Evolutionary conservation across 2,329 filamentous ascomycete genomes (phyloP), one percentile per base, ranked within the genome.

Genomic region (Diaporthe batatas): DNA sequence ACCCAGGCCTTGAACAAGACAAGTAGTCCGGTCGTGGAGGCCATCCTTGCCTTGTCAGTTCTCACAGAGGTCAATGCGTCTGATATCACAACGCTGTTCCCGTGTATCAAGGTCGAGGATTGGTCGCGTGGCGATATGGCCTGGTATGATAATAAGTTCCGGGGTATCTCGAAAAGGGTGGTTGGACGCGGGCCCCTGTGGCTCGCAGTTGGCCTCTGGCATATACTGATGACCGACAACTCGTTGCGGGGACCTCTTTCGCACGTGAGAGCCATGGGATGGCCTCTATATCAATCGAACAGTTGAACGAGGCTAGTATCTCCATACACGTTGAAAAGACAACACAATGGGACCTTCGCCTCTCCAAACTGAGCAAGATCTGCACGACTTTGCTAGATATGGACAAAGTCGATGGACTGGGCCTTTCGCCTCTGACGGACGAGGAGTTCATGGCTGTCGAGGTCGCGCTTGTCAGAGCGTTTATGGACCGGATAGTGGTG

Each of bases 61-160:
- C 51, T 54, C 51, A 54, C 25, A 14, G 51, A 54, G 6, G 1
- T 23, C n/a, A 1, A 3, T 14, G 4, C 1, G 25, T 8, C 0
- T 3, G n/a, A 32, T 21, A 5, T 18, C 12, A 6, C 5, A 16
- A 18, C 51, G 16, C 6, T 6, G 8, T 18, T 18, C 14, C 1
- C 3, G 2, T 5, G 0, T 1, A 3, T 53, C n/a, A 16, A 2
- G 6, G 7, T 18, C 1, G 3, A 32, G 25, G 6, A 7, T 12
- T 6, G 6, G 14, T 1, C 29, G 21, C 25, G 5, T 8, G 2
- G 1, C 0, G 1, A 25, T 6, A 29, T 5, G 25, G 5, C 2
- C 5, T 54, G 51, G 51, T 54, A 32, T 7, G 5, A 54, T 16
- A 1, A 25, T 2, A 29, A 7, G 2, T 14, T 53, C 2, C 7